A percentile compares a stretch with the other conserved stretches of the same genome.
phyloP scores from a whole-genome alignment of 306 rosid genomes.

The Inga laurina region DNA sequence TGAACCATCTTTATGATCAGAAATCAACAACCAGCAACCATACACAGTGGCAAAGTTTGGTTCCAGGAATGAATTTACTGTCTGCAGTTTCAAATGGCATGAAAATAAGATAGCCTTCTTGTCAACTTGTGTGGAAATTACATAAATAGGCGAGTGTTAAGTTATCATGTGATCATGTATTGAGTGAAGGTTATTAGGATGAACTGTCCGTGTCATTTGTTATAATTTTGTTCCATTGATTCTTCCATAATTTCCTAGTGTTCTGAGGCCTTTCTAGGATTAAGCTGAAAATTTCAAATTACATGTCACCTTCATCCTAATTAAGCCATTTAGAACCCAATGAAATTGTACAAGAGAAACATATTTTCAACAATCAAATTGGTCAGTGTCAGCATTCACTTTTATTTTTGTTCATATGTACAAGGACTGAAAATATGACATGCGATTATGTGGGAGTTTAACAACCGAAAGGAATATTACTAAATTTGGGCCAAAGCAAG shows the following conservation, averaged over 20 bases:
- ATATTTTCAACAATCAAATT: too few species aligned
- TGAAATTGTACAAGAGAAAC: neutral
- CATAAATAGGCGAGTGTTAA: neutral
- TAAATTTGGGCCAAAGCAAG: too few species aligned
- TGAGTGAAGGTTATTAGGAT: neutral
- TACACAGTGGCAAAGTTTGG: conserved; percentile 33
- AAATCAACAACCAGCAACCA: conserved; percentile 64
- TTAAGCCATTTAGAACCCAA: neutral
- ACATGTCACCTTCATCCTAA: too few species aligned
- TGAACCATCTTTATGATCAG: neutral
- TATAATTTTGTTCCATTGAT: neutral
- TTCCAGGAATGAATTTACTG: conserved; percentile 67
- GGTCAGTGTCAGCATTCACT: too few species aligned
- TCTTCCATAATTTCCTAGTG: neutral
- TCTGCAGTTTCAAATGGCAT: conserved; percentile 48
- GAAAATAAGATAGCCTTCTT: conserved; percentile 7
- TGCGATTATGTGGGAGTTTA: too few species aligned
- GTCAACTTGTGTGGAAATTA: neutral
- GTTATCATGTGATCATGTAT: neutral
- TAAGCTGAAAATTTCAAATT: too few species aligned
- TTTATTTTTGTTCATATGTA: too few species aligned
- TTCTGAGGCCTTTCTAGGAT: neutral
- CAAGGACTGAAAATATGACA: too few species aligned
- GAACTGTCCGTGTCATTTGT: neutral
- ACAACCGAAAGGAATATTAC: too few species aligned